Percentiles rank a stretch among this genome's conserved stretches.
Conservation (phyloP, 805 yeast species). For the Saccharomyces jurei region DNA sequence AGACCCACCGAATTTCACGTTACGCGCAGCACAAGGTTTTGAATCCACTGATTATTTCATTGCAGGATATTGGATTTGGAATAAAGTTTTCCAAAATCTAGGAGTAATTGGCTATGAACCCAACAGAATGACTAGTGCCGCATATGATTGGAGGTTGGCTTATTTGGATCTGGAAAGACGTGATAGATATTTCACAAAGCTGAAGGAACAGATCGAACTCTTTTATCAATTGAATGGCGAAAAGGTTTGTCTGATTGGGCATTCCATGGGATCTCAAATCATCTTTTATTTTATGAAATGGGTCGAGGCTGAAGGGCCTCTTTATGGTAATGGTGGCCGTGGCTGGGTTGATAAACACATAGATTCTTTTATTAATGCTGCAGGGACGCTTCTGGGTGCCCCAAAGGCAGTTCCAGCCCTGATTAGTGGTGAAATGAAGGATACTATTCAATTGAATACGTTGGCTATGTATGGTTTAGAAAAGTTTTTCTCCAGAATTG, state of each 20-base stretch:
- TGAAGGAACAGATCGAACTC: constrained; percentile 67
- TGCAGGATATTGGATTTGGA: constrained; percentile 99
- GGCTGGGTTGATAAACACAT: constrained; percentile 82
- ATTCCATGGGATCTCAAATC: constrained; percentile 95
- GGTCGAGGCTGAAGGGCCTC: constrained; percentile 83
- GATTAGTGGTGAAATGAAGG: constrained; percentile 96
- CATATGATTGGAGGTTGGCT: constrained; percentile 94
- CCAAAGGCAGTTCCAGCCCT: constrained; percentile 90
- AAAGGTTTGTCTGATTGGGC: constrained; percentile 75
- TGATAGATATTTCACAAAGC: constrained; percentile 74
- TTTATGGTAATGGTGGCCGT: constrained; percentile 86
- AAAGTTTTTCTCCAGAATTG: constrained; percentile 83
- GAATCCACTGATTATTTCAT: constrained; percentile 95
- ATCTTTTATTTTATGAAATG: constrained; percentile 85
- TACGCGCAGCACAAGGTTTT: constrained; percentile 92
- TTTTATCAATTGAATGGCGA: constrained; percentile 44
- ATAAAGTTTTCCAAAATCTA: constrained; percentile 84
- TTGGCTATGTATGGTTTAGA: constrained; percentile 91
- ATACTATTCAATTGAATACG: constrained; percentile 88
- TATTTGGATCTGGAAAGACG: constrained; percentile 81
- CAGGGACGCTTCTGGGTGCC: constrained; percentile 88
- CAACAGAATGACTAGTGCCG: constrained; percentile 79
- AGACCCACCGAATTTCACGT: constrained; percentile 74
- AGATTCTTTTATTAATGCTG: constrained; percentile 74
- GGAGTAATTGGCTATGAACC: constrained; percentile 94